Evolutionary conservation across 2,329 filamentous ascomycete species (phyloP).

Genomic region (Triangularia verruculosa): DNA sequence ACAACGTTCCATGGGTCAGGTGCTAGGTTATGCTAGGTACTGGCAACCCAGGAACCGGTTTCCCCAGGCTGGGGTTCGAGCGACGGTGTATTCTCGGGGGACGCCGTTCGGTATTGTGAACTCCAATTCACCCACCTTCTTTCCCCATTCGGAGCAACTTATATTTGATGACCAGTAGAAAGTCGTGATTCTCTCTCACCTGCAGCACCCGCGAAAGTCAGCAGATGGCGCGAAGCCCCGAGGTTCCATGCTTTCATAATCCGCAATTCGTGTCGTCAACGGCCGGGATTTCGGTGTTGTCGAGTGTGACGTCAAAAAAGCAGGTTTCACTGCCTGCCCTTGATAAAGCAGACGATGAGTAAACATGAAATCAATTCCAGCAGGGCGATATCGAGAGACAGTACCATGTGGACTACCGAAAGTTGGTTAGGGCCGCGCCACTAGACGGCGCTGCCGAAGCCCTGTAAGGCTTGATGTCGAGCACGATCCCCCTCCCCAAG

Average conservation of each 20-base stretch:
- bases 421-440: slow-evolving; percentile 1
- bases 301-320: slow-evolving; percentile 4
- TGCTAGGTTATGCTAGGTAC: not conserved
- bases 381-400: not conserved
- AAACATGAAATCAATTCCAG: not conserved
- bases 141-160: not conserved
- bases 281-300: slow-evolving; percentile 1
- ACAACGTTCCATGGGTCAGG: not conserved
- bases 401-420: not conserved
- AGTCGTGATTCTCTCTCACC: not conserved
- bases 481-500: not conserved
- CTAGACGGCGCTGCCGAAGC: slow-evolving; percentile 1
- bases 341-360: slow-evolving; percentile 6
- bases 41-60: not conserved
- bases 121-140: not conserved
- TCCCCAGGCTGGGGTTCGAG: not conserved
- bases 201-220: not conserved
- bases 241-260: not conserved
- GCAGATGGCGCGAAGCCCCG: not conserved
- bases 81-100: not conserved
- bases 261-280: not conserved
- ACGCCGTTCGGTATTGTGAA: not conserved
- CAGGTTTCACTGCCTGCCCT: not conserved
- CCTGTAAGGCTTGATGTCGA: slow-evolving; percentile 3
- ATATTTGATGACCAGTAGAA: not conserved